Conservation (phyloP, 805 yeast species). For the Vanderwaltozyma verrucispora region DNA sequence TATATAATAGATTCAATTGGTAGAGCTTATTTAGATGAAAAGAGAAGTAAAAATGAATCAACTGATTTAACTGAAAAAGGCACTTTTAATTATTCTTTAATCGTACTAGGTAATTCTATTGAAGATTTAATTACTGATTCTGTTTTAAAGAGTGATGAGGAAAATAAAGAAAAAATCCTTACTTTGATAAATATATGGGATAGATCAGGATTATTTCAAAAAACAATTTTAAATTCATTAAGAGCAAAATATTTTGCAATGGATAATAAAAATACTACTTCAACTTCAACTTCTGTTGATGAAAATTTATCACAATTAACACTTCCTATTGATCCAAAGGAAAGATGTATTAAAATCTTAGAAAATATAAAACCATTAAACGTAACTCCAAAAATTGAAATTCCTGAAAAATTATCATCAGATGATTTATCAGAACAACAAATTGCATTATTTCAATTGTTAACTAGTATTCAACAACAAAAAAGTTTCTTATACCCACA, state of each 20-base stretch:
- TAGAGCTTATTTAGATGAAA: constrained; percentile 71
- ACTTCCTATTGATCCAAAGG: constrained; percentile 35
- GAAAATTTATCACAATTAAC: too few species aligned
- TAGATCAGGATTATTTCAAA: constrained; percentile 65
- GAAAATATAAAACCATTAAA: constrained; percentile 14
- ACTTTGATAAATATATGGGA: constrained; percentile 92
- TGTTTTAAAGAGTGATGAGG: constrained; percentile 42
- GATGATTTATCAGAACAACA: constrained; percentile 30
- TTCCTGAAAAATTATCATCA: constrained; percentile 17
- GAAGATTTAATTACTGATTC: constrained; percentile 56
- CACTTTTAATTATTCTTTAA: constrained; percentile 63
- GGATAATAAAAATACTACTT: constrained; percentile 16
- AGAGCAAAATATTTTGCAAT: constrained; percentile 44
- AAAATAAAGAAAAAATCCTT: constrained; percentile 60
- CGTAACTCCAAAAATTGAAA: constrained; percentile 11
- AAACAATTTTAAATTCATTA: constrained; percentile 42
- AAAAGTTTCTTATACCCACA: constrained; percentile 2
- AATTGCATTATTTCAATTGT: constrained; percentile 33
- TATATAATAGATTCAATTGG: constrained; percentile 90
- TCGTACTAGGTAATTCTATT: constrained; percentile 52
- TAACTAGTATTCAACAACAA: constrained; percentile 21
- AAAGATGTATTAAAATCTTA: constrained; percentile 24
- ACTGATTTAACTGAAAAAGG: constrained; percentile 54
- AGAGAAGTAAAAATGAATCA: constrained; percentile 43
- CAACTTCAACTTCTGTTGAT: constrained; percentile 27